A percentile compares a stretch with the other conserved stretches of the same genome.
phyloP scores from a whole-genome alignment of 1,284 basidiomycete species.

The Singerocomus rubriflavus region DNA sequence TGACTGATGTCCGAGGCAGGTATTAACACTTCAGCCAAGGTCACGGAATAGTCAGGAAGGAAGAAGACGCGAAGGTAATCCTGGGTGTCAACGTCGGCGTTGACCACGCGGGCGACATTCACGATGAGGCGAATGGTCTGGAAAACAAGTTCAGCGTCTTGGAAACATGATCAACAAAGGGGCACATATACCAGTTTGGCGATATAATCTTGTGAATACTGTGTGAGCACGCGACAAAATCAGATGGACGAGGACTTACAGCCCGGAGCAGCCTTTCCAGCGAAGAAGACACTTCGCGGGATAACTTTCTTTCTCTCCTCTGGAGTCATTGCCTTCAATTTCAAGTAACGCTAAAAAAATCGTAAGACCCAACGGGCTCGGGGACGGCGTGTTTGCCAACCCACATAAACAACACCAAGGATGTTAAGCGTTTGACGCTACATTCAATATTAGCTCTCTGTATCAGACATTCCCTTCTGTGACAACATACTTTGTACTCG shows the following conservation, averaged over 20 bases:
- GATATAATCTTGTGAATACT: constrained; percentile 56
- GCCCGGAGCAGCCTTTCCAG: constrained; percentile 82
- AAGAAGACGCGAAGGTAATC: constrained; percentile 82
- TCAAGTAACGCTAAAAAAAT: constrained; percentile 66
- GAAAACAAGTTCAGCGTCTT: constrained; percentile 1
- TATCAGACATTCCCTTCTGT: background rate
- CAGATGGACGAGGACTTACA: constrained; percentile 45
- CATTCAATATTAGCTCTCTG: background rate
- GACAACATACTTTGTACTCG: constrained; percentile 72
- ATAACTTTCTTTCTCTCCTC: constrained; percentile 78
- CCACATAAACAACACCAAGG: constrained; percentile 79
- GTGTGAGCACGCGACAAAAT: constrained; percentile 6
- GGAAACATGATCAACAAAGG: background rate
- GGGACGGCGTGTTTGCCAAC: constrained; percentile 20
- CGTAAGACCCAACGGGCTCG: constrained; percentile 1
- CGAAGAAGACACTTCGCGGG: constrained; percentile 85
- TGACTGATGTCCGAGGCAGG: constrained; percentile 90
- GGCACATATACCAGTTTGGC: constrained; percentile 60
- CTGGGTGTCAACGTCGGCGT: constrained; percentile 83
- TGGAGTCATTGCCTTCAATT: constrained; percentile 73
- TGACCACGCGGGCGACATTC: constrained; percentile 82
- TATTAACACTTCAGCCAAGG: constrained; percentile 86
- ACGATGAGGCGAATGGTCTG: constrained; percentile 90
- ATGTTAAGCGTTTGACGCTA: constrained; percentile 85
- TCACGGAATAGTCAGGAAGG: constrained; percentile 86